Evolutionary conservation across 2,329 filamentous ascomycete species (phyloP).

Genomic region (Zopfia rhizophila): DNA sequence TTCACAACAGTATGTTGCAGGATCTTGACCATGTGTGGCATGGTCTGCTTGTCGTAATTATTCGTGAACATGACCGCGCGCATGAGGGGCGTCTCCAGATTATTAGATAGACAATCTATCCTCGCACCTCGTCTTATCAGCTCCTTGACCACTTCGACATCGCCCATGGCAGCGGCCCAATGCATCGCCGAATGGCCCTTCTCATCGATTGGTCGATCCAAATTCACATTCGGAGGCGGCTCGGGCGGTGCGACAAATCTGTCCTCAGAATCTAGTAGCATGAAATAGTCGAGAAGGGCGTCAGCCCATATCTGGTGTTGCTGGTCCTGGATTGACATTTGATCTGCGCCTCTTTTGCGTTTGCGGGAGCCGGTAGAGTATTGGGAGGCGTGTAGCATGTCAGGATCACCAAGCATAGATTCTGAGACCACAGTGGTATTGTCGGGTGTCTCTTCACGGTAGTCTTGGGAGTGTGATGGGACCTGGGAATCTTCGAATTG

Average conservation of each 20-base stretch:
- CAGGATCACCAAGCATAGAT: slow-evolving; percentile 86
- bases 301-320: slow-evolving; percentile 93
- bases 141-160: slow-evolving; percentile 89
- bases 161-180: slow-evolving; percentile 98
- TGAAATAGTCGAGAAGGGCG: slow-evolving; percentile 94
- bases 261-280: slow-evolving; percentile 83
- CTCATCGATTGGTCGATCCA: slow-evolving; percentile 92
- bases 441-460: slow-evolving; percentile 84
- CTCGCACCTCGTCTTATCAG: slow-evolving; percentile 83
- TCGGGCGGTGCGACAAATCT: slow-evolving; percentile 75
- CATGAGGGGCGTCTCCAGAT: slow-evolving; percentile 88
- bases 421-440: slow-evolving; percentile 85
- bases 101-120: slow-evolving; percentile 71
- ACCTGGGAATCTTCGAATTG: slow-evolving; percentile 71
- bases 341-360: slow-evolving; percentile 78
- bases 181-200: slow-evolving; percentile 93
- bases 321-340: slow-evolving; percentile 74
- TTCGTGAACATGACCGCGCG: slow-evolving; percentile 96
- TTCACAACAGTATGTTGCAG: slow-evolving; percentile 83
- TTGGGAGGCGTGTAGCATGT: slow-evolving; percentile 76
- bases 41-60: slow-evolving; percentile 92
- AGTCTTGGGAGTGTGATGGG: slow-evolving; percentile 68
- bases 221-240: slow-evolving; percentile 85
- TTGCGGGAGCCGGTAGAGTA: slow-evolving; percentile 70
- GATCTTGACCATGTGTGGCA: slow-evolving; percentile 84